Base-by-base conservation (phyloP, 495 filamentous ascomycete genomes). In the Trichocladium antarcticum region DNA sequence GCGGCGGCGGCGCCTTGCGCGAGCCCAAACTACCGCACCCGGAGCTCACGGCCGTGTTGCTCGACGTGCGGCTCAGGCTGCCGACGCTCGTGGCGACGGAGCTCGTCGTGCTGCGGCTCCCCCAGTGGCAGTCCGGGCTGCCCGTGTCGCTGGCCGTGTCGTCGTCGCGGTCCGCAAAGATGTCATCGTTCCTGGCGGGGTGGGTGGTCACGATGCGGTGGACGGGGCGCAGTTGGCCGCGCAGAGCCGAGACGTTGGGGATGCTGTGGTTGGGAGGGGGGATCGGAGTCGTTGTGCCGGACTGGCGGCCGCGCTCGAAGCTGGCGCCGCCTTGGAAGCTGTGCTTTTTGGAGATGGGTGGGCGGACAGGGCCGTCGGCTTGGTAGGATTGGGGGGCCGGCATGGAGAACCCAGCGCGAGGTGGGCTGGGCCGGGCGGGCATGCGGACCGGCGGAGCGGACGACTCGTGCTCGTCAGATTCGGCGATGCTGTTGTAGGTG, bases 1-100 rank as follows among this genome's bases (percentile, higher is more conserved):
- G 87, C 31, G 86, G 87, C 6, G 86, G 87, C 31, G 86, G 83
- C 8, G 76, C 78, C 64, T 87, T 88, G 69, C 85, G 84, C 20
- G 58, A 43, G 16, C 65, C 56, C 3, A 51, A 49, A 6, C 52
- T 66, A 19, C 24, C 21, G 21, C 8, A 15, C 21, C 27, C 28
- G 22, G 0, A 16, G 5, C 5, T 15, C 0, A 14, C 20, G 14
- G n/a, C 12, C 16, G 75, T 74, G 47, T 77, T 72, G 48, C 71
- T 76, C 32, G 76, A 48, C 35, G 56, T 74, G 20, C 79, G 79
- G 37, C 73, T 69, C 38, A 74, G 61, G 59, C 79, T 81, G 28
- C 75, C 79, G 50, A 77, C 70, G 20, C 79, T 81, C 3, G 82
- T 79, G 14, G 77, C 74, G 12, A 76, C 74, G 3, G 82, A 81